phyloP scores from a whole-genome alignment of 192 early-diverging fungal species.

The Mortierella claussenii region DNA sequence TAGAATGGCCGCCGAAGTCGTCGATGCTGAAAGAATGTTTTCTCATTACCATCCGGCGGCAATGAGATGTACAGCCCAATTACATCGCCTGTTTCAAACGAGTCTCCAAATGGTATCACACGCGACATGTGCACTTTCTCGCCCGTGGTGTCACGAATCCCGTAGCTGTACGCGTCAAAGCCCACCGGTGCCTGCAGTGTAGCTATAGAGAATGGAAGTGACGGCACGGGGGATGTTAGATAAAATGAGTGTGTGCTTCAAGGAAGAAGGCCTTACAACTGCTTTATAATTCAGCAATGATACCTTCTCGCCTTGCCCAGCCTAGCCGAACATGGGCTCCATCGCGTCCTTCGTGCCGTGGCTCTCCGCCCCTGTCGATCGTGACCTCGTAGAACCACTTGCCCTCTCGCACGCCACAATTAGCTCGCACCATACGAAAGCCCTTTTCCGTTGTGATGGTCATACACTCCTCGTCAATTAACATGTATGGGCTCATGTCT shows the following conservation, averaged over 20 bases:
- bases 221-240: conserved; percentile 4
- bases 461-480: conserved; percentile 63
- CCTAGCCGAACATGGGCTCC: conserved; percentile 73
- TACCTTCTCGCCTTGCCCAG: conserved; percentile 72
- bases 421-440: conserved; percentile 72
- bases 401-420: conserved; percentile 68
- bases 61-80: conserved; percentile 70
- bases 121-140: conserved; percentile 68
- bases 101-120: conserved; percentile 60
- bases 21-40: conserved; percentile 53
- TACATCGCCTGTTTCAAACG: conserved; percentile 70
- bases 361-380: conserved; percentile 59
- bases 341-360: conserved; percentile 52
- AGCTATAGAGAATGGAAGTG: conserved; percentile 42
- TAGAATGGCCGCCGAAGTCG: conserved; percentile 61
- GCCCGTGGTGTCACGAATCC: conserved; percentile 69
- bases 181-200: conserved; percentile 72
- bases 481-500: conserved; percentile 70
- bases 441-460: conserved; percentile 72
- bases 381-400: conserved; percentile 72
- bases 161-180: conserved; percentile 74
- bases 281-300: too few relatives aligned
- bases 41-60: conserved; percentile 53
- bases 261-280: too few relatives aligned
- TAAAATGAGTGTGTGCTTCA: too few relatives aligned